Conservation (phyloP, 2,329 filamentous ascomycete species). For the Nemania sp. region DNA sequence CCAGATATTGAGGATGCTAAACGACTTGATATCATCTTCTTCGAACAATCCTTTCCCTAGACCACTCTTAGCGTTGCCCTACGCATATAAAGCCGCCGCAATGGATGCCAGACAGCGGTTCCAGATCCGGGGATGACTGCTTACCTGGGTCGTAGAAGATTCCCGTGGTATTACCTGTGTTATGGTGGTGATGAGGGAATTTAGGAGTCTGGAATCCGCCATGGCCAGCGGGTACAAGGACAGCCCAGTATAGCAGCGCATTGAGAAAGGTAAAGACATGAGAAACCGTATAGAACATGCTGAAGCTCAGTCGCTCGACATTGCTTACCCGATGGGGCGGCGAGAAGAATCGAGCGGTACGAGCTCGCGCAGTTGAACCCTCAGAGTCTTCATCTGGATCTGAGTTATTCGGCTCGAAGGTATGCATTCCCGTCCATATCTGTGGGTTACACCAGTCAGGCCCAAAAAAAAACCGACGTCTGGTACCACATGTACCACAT, state of each 20-base stretch:
- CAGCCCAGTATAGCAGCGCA: conserved; percentile 54
- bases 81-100: background rate
- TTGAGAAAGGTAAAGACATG: conserved; percentile 56
- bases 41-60: conserved; percentile 55
- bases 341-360: conserved; percentile 48
- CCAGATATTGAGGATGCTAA: conserved; percentile 53
- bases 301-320: conserved; percentile 53
- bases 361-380: conserved; percentile 44
- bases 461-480: background rate
- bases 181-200: conserved; percentile 31
- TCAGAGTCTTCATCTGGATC: conserved; percentile 38
- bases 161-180: conserved; percentile 23
- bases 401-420: conserved; percentile 50
- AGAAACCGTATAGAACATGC: conserved; percentile 53
- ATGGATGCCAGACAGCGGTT: background rate
- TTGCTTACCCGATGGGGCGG: conserved; percentile 48
- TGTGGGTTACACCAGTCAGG: conserved; percentile 31
- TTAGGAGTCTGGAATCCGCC: conserved; percentile 39
- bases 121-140: background rate
- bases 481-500: background rate
- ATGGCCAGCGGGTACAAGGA: conserved; percentile 45
- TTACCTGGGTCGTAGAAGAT: conserved; percentile 37
- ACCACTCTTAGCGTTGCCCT: conserved; percentile 10
- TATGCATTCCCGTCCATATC: conserved; percentile 58
- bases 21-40: conserved; percentile 53